Conservation (phyloP, 257 asterid species). For the Asclepias syriaca region DNA sequence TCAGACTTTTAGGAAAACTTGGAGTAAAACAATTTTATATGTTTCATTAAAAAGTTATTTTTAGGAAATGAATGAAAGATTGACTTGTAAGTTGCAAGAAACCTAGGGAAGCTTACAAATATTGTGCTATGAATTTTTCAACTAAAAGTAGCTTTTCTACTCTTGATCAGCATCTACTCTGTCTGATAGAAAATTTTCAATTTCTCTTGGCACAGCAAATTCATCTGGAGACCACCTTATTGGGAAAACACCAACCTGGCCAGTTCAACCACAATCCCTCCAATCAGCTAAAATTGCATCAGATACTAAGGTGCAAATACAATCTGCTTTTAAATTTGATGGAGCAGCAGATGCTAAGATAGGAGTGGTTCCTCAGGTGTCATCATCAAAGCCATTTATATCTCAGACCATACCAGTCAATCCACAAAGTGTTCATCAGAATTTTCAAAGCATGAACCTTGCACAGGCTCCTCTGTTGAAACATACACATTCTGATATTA, state of each 20-base stretch:
- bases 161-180: neutral
- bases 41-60: no score
- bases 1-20: neutral
- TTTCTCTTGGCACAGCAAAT: slow-evolving; percentile 38
- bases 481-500: slow-evolving; percentile 67
- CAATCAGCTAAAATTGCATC: slow-evolving; percentile 43
- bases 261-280: slow-evolving; percentile 55
- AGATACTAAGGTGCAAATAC: slow-evolving; percentile 45
- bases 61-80: neutral
- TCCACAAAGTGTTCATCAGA: slow-evolving; percentile 25
- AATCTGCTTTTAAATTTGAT: slow-evolving; percentile 48
- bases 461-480: slow-evolving; percentile 38
- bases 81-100: neutral
- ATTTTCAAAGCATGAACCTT: slow-evolving; percentile 41
- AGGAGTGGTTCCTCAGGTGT: slow-evolving; percentile 40
- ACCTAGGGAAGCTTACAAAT: neutral
- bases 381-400: slow-evolving; percentile 38
- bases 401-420: slow-evolving; percentile 47
- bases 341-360: slow-evolving; percentile 49
- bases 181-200: neutral
- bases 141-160: neutral
- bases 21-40: neutral
- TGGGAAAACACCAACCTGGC: slow-evolving; percentile 66
- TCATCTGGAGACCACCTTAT: slow-evolving; percentile 41
- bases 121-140: neutral